A percentile compares a stretch with the other conserved stretches of the same genome.
Conservation (phyloP, 2,329 filamentous ascomycete species). For the Teratosphaeria nubilosa region DNA sequence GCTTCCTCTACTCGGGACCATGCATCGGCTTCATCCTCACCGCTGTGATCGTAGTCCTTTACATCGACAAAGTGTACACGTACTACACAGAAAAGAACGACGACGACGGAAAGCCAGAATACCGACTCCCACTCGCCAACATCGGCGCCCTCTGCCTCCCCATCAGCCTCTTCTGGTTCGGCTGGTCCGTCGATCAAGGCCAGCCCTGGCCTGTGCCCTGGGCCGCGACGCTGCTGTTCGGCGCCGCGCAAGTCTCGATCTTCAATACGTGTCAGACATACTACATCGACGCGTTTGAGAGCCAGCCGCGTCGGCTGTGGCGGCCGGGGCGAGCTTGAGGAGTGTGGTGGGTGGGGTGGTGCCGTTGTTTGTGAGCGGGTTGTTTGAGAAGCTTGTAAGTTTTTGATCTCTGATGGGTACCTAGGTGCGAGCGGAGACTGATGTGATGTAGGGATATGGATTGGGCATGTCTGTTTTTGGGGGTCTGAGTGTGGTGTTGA, state of each 20-base stretch:
- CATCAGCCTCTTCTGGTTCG: conserved; percentile 32
- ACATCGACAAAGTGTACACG: conserved; percentile 38
- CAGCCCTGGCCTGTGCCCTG: conserved; percentile 32
- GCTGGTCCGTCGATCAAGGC: conserved; percentile 33
- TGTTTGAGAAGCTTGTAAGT: conserved; percentile 19
- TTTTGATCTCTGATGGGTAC: not conserved
- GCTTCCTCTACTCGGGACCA: not conserved
- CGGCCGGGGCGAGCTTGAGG: conserved; percentile 38
- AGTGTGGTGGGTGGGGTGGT: conserved; percentile 37
- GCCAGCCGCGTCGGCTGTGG: conserved; percentile 40
- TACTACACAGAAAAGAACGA: conserved; percentile 30
- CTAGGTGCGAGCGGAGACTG: not conserved
- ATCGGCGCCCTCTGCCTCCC: conserved; percentile 35
- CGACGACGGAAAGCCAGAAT: conserved; percentile 32
- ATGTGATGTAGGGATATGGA: conserved; percentile 28
- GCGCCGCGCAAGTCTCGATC: conserved; percentile 43
- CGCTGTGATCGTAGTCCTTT: conserved; percentile 28
- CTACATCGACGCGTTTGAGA: conserved; percentile 42
- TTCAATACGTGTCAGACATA: conserved; percentile 45
- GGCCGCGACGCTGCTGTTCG: conserved; percentile 35
- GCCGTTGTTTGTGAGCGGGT: conserved; percentile 27
- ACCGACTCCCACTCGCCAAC: conserved; percentile 34
- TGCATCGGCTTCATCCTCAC: not conserved
- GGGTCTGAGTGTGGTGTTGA: conserved; percentile 33
- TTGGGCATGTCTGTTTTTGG: conserved; percentile 40